These are phyloP conservation scores for Emergomyces pasteurianus DNA, from an alignment of 2,329 filamentous ascomycete species.

Conservation along the genomic window DNA sequence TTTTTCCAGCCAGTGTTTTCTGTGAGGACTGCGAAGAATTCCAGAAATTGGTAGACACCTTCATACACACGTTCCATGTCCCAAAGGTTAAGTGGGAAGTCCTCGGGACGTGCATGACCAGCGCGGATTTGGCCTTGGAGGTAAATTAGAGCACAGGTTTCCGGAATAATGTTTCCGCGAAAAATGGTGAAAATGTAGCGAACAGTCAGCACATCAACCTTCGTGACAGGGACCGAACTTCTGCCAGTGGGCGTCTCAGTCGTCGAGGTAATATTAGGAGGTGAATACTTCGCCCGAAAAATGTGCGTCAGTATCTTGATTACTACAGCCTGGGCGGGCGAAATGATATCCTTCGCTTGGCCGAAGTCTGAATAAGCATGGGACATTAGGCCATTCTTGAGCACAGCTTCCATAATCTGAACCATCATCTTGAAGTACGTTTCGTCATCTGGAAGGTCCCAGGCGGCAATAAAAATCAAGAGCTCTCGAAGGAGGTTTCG, in stretches of 20 bases:
- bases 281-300: constrained; percentile 53
- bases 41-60: constrained; percentile 83
- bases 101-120: constrained; percentile 61
- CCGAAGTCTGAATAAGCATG: constrained; percentile 86
- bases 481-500: constrained; percentile 81
- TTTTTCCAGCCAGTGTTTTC: constrained; percentile 74
- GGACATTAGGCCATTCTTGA: constrained; percentile 78
- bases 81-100: constrained; percentile 92
- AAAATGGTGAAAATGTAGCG: constrained; percentile 92
- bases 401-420: constrained; percentile 86
- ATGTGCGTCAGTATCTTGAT: constrained; percentile 84
- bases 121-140: constrained; percentile 81
- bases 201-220: constrained; percentile 54
- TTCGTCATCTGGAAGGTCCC: constrained; percentile 88
- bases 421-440: constrained; percentile 94
- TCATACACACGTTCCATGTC: constrained; percentile 97
- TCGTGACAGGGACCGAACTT: constrained; percentile 43
- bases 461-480: constrained; percentile 90
- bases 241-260: constrained; percentile 43
- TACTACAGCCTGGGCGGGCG: constrained; percentile 84
- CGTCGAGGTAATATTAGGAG: constrained; percentile 35
- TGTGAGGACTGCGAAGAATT: constrained; percentile 81
- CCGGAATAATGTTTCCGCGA: constrained; percentile 80
- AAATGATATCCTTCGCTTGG: constrained; percentile 92
- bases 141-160: constrained; percentile 88